A percentile compares a stretch with the other conserved stretches of the same genome.
These are phyloP conservation scores for Plasmopara halstedii DNA, from an alignment of 352 stramenopile species.

Conservation along the genomic window DNA sequence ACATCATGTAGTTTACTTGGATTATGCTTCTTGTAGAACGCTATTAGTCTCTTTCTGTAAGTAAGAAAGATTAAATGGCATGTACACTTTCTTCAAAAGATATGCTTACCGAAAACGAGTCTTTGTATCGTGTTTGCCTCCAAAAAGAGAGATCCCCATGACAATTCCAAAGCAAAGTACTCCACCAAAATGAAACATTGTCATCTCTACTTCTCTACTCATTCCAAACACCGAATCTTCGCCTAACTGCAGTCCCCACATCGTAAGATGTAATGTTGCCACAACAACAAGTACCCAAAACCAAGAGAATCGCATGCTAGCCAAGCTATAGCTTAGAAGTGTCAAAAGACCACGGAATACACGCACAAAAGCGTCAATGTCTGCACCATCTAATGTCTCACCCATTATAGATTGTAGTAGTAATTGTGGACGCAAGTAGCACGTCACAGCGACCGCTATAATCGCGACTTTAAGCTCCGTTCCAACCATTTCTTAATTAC, in stretches of 20 bases:
- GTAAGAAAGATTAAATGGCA: slow-evolving; percentile 5
- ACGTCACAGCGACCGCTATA: slow-evolving; percentile 31
- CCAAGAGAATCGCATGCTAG: slow-evolving; percentile 29
- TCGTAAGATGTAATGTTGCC: slow-evolving; percentile 42
- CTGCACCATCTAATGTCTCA: slow-evolving; percentile 15
- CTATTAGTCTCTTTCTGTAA: slow-evolving; percentile 36
- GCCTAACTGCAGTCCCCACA: slow-evolving; percentile 41
- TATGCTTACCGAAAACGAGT: slow-evolving; percentile 36
- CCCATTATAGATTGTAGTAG: slow-evolving; percentile 28
- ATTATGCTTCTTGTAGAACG: slow-evolving; percentile 76
- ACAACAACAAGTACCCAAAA: slow-evolving; percentile 37
- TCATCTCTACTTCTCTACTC: slow-evolving; percentile 37
- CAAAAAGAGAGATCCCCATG: slow-evolving; percentile 43
- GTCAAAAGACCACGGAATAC: slow-evolving; percentile 54
- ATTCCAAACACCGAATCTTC: slow-evolving; percentile 29
- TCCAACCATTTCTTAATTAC: slow-evolving; percentile 12
- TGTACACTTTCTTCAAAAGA: not conserved
- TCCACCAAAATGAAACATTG: slow-evolving; percentile 30
- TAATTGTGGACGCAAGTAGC: slow-evolving; percentile 44
- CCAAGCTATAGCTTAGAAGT: slow-evolving; percentile 41
- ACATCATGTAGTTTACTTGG: slow-evolving; percentile 54
- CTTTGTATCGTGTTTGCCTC: slow-evolving; percentile 24
- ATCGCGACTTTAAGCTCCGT: slow-evolving; percentile 33
- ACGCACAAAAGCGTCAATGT: slow-evolving; percentile 38
- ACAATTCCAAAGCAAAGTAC: slow-evolving; percentile 40